Base-by-base conservation (phyloP, 192 early-diverging fungal genomes). In the Backusella psychrophila region DNA sequence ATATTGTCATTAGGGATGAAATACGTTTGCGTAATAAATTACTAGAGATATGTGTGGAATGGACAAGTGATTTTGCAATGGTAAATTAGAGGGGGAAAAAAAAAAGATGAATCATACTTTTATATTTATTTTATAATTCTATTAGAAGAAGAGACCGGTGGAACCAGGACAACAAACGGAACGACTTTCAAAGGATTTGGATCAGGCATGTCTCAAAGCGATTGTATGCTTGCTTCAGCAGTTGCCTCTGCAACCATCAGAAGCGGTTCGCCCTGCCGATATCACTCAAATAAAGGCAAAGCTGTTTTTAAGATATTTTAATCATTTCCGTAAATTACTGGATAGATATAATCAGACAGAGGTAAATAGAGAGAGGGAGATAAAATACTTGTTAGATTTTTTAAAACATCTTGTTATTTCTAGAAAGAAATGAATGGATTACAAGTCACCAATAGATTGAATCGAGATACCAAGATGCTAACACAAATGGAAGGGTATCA, bases 131-230 rank as follows among this genome's bases (percentile, higher is more conserved):
- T 33, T 33, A 33, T 53, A 53, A 19, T 53, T 0, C 7, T 56
- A 56, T 59, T 63, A 63, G 56, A 63, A 63, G 14, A 63, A 63
- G 23, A 63, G 42, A 49, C 23, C 26, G 0, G 42, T 71, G 11
- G 70, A 71, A 33, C 23, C 70, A 46, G 76, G 31, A 34, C 82
- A n/a, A 73, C 81, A 82, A 41, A 89, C 82, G 72, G 86, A 84
- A 41, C 91, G 90, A 73, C 80, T 93, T 12, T 89, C 90, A n/a
- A 82, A 85, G 15, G 93, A 94, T 74, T 77, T 95, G 15, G 93
- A 96, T 82, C 79, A 91, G 38, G 91, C 90, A 19, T 91, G 90
- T 63, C 83, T 96, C 71, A 92, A 92, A 49, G 89, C 93, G 0
- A 85, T 94, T 35, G 90, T 91, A 3, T 73, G 82, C 7, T 75